Evolutionary conservation across 345 rosid species (phyloP), one percentile per base, ranked within the genome.

Genomic region (Nephelium lappaceum): DNA sequence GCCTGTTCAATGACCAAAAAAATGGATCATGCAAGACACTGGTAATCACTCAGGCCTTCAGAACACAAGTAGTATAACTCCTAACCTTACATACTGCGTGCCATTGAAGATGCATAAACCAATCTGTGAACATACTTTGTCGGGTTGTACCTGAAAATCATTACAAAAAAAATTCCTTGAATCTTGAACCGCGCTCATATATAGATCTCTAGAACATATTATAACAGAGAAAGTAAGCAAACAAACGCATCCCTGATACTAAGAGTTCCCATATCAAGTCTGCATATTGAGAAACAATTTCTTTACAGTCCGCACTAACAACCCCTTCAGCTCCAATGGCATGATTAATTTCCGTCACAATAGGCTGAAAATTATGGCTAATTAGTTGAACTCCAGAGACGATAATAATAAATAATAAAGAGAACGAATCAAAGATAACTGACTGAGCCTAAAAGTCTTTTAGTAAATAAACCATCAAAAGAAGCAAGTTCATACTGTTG

Each of bases 281-380:
- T 72, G 95, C 95, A 23, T 88, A 94, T 80, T 91, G 84, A 55
- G 91, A 61, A 64, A 94, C 88, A 70, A 92, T 87, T 82, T 86
- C 73, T 88, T 89, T 91, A 70, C 98, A 94, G 69, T 92, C 94
- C 0, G 87, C 87, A 45, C 91, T 90, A 23, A 90, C 84, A 16
- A 88, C 65, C 23, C 98, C 98, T 84, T 87, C 84, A 57, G 91
- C 95, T 47, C 95, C 97, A 67, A 92, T 88, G 24, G 93, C 95
- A 41, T 91, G 90, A 71, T 94, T 92, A 84, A 94, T 91, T 84
- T 94, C 92, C 5, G 97, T 47, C 55, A 94, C 89, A 71, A 89
- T 82, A 11, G 93, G 18, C 98, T 93, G 83, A 62, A 42, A 70
- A 61, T 75, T 36, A 71, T 24, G 18, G 67, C 23, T n/a, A 36